Evolutionary conservation across 768 basidiomycete genomes (phyloP), one percentile per base, ranked within the genome.

Genomic region (Kwoniella sp.): DNA sequence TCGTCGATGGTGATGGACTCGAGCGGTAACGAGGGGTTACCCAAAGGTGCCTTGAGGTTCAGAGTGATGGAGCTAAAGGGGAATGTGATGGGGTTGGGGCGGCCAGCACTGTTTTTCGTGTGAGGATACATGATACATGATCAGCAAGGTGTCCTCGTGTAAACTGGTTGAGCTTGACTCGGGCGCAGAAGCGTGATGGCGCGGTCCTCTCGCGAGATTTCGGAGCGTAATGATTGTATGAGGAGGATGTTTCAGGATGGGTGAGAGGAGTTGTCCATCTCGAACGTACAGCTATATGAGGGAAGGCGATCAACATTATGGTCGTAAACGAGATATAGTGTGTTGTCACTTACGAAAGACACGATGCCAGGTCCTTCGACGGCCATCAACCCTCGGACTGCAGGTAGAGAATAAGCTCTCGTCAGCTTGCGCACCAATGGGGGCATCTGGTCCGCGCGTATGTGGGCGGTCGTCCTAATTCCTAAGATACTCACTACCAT

Each of bases 81-180:
- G 82, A 97, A 98, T 22, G 91, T 90, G n/a, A 85, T 83, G 8
- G 88, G 85, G 74, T 95, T 94, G 5, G 95, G 95, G 80, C 94
- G 93, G 28, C 95, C 95, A 0, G 93, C 93, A 7, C 72, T 73
- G 54, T 37, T 22, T 30, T 20, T 28, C 22, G 20, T 25, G 28
- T 54, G 37, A 55, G 37, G 12, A 28, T 3, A 45, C 20, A 17
- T 11, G 41, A 45, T 17, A 45, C 41, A 34, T 34, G 41, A 20
- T 58, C 25, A 58, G 58, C 41, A 12, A 7, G n/a, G 5, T 26
- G 28, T 22, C 3, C 25, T 11, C 12, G 30, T 34, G 30, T 3
- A 25, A 57, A 31, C 23, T 4, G 55, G 31, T 15, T 11, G 23
- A 17, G 41, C 41, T 45, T 45, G 41, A 9, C 41, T 17, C 41